phyloP scores from a whole-genome alignment of 2,329 filamentous ascomycete genomes.

The Fusarium zealandicum region DNA sequence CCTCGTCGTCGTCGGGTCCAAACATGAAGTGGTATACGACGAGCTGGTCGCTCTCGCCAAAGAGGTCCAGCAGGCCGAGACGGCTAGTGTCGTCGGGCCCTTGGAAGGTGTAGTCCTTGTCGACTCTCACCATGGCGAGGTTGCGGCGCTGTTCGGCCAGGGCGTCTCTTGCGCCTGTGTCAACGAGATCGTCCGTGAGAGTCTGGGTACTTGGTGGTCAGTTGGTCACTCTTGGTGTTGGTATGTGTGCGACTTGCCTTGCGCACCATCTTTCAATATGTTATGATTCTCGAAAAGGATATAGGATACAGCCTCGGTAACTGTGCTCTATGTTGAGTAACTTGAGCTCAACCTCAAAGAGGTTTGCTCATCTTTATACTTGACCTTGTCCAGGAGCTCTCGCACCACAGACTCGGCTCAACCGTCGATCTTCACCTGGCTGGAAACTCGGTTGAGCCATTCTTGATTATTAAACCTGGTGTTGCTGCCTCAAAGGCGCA shows the following conservation, averaged over 20 bases:
- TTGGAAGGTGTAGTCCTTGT: slow-evolving; percentile 48
- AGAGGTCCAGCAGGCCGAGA: slow-evolving; percentile 44
- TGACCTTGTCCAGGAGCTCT: background rate
- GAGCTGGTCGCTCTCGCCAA: slow-evolving; percentile 46
- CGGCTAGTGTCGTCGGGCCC: slow-evolving; percentile 38
- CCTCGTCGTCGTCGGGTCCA: slow-evolving; percentile 43
- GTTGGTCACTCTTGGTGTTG: background rate
- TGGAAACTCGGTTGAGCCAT: too few species aligned
- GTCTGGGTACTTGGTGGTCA: too few species aligned
- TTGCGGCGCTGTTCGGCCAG: slow-evolving; percentile 44
- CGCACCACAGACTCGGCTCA: too few species aligned
- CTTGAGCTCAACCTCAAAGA: background rate
- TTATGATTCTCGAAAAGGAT: too few species aligned
- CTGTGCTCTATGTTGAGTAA: too few species aligned
- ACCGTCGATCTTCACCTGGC: too few species aligned
- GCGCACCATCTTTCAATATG: background rate
- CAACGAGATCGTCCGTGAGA: too few species aligned
- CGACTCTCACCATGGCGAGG: slow-evolving; percentile 51
- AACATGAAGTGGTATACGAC: slow-evolving; percentile 59
- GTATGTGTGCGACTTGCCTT: background rate
- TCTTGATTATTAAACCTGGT: background rate
- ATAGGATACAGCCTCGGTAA: too few species aligned
- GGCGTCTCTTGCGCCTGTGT: slow-evolving; percentile 40
- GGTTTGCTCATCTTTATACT: slow-evolving; percentile 4
- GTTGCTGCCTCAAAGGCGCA: slow-evolving; percentile 9